Base-by-base conservation (phyloP, 2,329 filamentous ascomycete genomes). In the Verticillium tricorpus region DNA sequence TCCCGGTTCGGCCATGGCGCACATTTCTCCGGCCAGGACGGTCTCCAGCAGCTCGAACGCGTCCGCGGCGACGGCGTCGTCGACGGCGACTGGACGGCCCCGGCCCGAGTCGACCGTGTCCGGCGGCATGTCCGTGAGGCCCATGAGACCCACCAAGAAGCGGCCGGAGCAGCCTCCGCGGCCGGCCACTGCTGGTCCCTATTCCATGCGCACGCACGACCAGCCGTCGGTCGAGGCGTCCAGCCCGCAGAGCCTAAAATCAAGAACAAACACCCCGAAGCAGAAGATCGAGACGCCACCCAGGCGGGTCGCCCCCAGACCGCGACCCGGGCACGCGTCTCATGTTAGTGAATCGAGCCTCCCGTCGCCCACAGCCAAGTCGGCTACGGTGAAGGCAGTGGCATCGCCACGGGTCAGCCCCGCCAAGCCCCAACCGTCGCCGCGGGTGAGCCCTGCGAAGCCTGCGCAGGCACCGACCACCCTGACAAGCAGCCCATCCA, bases 121-220 rank as follows among this genome's bases (percentile, higher is more conserved):
- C 34, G 82, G 83, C 17, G 85, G 86, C 39, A 81, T 89, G 73
- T 88, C 86, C 11, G 84, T 83, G 56, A 86, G 86, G 32, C 86
- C 86, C 1, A 85, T 88, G 80, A 79, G 86, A 61, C 86, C 86
- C 57, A 78, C 80, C 52, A 83, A 81, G 71, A 82, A 80, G 67
- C 78, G 84, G 52, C 85, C 85, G 3, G 86, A 88, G 61, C 76
- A 85, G 67, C 80, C 80, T 54, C 76, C 82, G 32, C 80, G 86
- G 62, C 86, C 86, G 37, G 86, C 86, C 14, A 89, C 86, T 14
- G 86, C 86, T 12, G 86, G 86, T 0, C 86, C 86, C 0, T 89
- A 89, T 70, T 89, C 86, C 22, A 81, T 87, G 11, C 78, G 86
- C 66, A 79, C 78, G n/a, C 82, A 83, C 59, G 80, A 81, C 58